Evolutionary conservation across 495 filamentous ascomycete genomes (phyloP), one percentile per base, ranked within the genome.

Genomic region (Lasiosphaeria miniovina): DNA sequence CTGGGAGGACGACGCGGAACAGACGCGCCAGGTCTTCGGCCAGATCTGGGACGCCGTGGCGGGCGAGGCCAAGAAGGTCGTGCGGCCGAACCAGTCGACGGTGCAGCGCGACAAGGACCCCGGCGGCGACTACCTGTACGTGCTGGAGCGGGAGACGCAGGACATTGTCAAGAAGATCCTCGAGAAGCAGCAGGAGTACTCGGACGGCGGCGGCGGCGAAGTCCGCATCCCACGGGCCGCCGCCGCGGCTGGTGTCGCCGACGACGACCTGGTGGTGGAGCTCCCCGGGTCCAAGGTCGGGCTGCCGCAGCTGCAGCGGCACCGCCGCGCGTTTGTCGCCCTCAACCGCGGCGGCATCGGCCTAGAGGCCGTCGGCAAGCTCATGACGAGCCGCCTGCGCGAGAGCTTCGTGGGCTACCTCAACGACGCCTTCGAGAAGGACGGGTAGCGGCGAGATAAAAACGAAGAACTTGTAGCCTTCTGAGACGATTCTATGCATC

Each of bases 321-420:
- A 96, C 61, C 80, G 92, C 52, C 84, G 94, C 62, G 90, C 93
- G 67, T 98, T 92, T 78, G 91, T 96, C 58, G 80, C 80, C 43
- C 68, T 97, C 67, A 93, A 96, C 63, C 41, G 77, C 77, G 66
- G 81, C 65, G 65, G 87, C 4, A 80, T 81, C 33, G 78, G 78
- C 9, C 62, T 81, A 1, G 77, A 81, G 60, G 71, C 63, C 4
- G 72, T 79, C 14, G 76, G 76, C 4, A 79, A 73, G 55, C 59
- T 81, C 67, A 73, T 70, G 31, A 70, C 81, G 57, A 72, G 66
- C 14, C 78, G 88, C 72, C 82, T 92, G 58, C 74, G 80, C 60
- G 84, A 83, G 72, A 79, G 84, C 17, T 93, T 92, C 67, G 82
- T 91, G 8, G 84, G 83, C 56, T 91, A 90, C 72, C 72, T 93